Evolutionary conservation across 2,329 filamentous ascomycete genomes (phyloP).

Genomic region (Diplocarpon rosae): DNA sequence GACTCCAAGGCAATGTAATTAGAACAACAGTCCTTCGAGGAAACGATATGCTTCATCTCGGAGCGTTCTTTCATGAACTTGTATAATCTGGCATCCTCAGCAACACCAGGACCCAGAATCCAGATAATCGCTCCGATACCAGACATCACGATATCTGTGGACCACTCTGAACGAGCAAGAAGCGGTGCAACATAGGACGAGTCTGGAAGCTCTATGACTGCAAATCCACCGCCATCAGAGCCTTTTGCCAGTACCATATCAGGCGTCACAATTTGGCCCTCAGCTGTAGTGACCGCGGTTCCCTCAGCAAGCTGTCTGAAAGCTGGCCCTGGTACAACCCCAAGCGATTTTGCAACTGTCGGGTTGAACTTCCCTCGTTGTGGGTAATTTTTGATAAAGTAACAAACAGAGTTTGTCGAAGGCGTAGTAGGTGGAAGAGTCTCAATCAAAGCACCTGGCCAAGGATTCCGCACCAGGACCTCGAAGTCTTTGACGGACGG

Average conservation of each 20-base stretch:
- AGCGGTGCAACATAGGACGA: constrained; percentile 59
- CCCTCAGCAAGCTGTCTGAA: constrained; percentile 54
- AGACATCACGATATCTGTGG: constrained; percentile 49
- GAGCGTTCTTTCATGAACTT: constrained; percentile 56
- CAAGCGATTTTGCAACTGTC: constrained; percentile 50
- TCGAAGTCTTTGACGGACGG: constrained; percentile 48
- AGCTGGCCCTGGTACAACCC: constrained; percentile 47
- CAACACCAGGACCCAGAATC: constrained; percentile 63
- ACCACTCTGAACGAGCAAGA: constrained; percentile 62
- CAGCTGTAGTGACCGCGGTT: constrained; percentile 47
- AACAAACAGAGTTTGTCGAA: constrained; percentile 62
- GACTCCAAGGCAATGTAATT: constrained; percentile 65
- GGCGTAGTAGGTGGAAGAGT: constrained; percentile 58
- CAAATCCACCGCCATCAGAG: constrained; percentile 60
- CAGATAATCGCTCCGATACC: constrained; percentile 64
- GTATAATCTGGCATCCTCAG: constrained; percentile 48
- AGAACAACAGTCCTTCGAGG: constrained; percentile 60
- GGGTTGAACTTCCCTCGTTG: constrained; percentile 73
- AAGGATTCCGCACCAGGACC: constrained; percentile 65
- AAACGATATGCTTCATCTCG: constrained; percentile 63
- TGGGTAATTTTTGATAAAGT: constrained; percentile 69
- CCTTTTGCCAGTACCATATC: constrained; percentile 72
- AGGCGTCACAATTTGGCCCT: constrained; percentile 63
- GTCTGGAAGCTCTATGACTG: constrained; percentile 69
- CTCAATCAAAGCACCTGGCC: constrained; percentile 59